phyloP scores from a whole-genome alignment of 768 basidiomycete species.

The Gautieria morchelliformis region DNA sequence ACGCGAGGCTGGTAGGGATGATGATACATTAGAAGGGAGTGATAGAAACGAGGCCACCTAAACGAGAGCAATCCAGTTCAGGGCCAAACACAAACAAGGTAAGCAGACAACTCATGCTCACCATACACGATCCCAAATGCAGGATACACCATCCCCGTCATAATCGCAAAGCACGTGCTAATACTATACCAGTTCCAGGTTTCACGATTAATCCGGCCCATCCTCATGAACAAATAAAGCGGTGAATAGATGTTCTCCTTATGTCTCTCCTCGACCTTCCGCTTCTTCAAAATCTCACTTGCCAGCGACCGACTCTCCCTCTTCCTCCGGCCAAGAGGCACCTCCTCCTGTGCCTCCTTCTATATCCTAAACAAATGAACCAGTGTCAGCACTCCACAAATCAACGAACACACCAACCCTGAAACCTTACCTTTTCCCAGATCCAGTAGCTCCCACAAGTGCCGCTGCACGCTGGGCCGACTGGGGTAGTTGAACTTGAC shows the following conservation, averaged over 20 bases:
- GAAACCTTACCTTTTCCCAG: slow-evolving; percentile 51
- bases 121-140: slow-evolving; percentile 62
- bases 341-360: slow-evolving; percentile 43
- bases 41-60: too few relatives aligned
- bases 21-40: too few relatives aligned
- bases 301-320: slow-evolving; percentile 52
- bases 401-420: neutral
- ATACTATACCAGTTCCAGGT: slow-evolving; percentile 49
- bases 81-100: neutral
- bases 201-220: slow-evolving; percentile 53
- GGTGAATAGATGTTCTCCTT: slow-evolving; percentile 33
- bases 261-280: slow-evolving; percentile 23
- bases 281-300: slow-evolving; percentile 54
- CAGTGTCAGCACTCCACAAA: neutral
- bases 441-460: slow-evolving; percentile 71
- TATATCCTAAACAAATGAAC: slow-evolving; percentile 27
- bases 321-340: slow-evolving; percentile 46
- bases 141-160: slow-evolving; percentile 61
- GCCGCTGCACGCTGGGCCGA: slow-evolving; percentile 64
- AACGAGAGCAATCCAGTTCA: neutral
- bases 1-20: too few relatives aligned
- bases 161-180: slow-evolving; percentile 45
- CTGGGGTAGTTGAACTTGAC: slow-evolving; percentile 83
- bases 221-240: slow-evolving; percentile 57
- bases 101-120: slow-evolving; percentile 13